Evolutionary conservation across 768 basidiomycete genomes (phyloP).

Genomic region (Galerina marginata): DNA sequence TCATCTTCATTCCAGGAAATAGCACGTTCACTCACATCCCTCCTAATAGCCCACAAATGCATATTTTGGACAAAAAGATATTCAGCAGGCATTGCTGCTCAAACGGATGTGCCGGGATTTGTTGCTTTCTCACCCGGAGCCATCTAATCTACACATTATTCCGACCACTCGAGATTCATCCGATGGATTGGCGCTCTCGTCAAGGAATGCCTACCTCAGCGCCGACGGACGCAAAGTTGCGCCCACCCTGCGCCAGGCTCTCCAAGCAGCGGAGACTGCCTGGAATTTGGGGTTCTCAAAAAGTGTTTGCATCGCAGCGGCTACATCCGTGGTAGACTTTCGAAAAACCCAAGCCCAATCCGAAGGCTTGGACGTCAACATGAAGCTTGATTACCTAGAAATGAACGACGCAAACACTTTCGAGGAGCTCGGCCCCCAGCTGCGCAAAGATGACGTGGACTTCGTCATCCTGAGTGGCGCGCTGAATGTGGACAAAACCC

Average conservation of each 20-base stretch:
- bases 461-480: conserved; percentile 84
- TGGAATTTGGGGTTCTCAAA: conserved; percentile 63
- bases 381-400: conserved; percentile 85
- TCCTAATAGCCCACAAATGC: conserved; percentile 77
- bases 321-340: conserved; percentile 44
- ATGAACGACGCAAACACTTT: conserved; percentile 86
- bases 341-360: conserved; percentile 33
- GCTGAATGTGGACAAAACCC: conserved; percentile 82
- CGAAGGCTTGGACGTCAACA: conserved; percentile 47
- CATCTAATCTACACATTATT: conserved; percentile 81
- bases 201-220: conserved; percentile 86
- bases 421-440: conserved; percentile 52
- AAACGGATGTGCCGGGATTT: conserved; percentile 81
- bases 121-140: conserved; percentile 76
- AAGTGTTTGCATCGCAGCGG: conserved; percentile 50
- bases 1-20: not conserved
- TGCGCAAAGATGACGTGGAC: conserved; percentile 33
- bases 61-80: conserved; percentile 98
- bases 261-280: conserved; percentile 57
- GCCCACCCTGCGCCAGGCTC: conserved; percentile 70
- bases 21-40: not conserved
- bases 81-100: conserved; percentile 91
- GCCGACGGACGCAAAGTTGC: conserved; percentile 66
- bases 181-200: conserved; percentile 84
- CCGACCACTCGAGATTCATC: conserved; percentile 77